phyloP scores from a whole-genome alignment of 2,329 filamentous ascomycete species.

The Canariomyces notabilis region DNA sequence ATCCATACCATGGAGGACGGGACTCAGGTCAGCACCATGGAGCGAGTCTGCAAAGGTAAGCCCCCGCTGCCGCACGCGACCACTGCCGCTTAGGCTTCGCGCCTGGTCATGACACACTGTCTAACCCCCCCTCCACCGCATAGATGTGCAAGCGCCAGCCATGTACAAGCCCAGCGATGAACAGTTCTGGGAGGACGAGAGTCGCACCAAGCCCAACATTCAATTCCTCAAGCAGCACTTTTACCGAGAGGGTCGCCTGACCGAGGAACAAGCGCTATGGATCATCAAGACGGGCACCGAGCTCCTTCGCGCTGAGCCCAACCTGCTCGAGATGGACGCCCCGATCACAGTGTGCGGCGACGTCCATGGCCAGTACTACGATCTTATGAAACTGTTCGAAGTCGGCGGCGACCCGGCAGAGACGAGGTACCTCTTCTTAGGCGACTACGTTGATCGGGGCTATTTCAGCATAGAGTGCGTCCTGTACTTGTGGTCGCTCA shows the following conservation, averaged over 20 bases:
- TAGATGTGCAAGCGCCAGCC: slow-evolving; percentile 96
- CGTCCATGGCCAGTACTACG: slow-evolving; percentile 98
- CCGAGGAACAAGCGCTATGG: slow-evolving; percentile 94
- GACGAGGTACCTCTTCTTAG: slow-evolving; percentile 93
- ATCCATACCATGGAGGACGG: slow-evolving; percentile 98
- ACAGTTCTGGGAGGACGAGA: slow-evolving; percentile 85
- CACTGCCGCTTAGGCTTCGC: background rate
- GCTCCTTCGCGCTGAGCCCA: slow-evolving; percentile 83
- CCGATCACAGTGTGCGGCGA: slow-evolving; percentile 98
- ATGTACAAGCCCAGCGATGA: slow-evolving; percentile 89
- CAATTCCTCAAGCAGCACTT: slow-evolving; percentile 97
- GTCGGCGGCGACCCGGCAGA: slow-evolving; percentile 95
- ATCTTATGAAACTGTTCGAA: slow-evolving; percentile 99
- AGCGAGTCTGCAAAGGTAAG: slow-evolving; percentile 97
- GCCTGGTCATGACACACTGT: slow-evolving; percentile 1
- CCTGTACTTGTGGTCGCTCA: slow-evolving; percentile 93
- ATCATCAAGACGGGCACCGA: slow-evolving; percentile 87
- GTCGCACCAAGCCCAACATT: slow-evolving; percentile 84
- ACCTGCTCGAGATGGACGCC: slow-evolving; percentile 97
- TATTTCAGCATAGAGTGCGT: slow-evolving; percentile 99
- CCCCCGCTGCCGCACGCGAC: slow-evolving; percentile 3
- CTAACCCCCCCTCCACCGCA: background rate
- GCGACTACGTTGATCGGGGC: slow-evolving; percentile 95
- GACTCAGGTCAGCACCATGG: slow-evolving; percentile 86
- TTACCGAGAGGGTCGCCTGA: slow-evolving; percentile 93